phyloP scores from a whole-genome alignment of 2,329 filamentous ascomycete species.

The Ceratocystis lukuohia region DNA sequence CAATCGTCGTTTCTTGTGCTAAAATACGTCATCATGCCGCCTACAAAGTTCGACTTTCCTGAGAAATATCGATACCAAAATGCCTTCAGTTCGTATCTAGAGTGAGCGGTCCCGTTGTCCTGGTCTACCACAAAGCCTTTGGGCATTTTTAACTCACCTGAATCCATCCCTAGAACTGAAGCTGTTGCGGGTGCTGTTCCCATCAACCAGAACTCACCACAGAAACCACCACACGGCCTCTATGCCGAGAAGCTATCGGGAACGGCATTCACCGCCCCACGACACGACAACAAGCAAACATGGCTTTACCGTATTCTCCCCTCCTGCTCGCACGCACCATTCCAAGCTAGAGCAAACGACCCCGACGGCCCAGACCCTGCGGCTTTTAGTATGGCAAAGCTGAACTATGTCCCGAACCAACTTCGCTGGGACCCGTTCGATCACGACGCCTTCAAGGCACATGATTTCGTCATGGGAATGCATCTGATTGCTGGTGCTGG shows the following conservation, averaged over 20 bases:
- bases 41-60: conserved; percentile 35
- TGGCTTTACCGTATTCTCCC: conserved; percentile 61
- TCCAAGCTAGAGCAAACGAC: conserved; percentile 32
- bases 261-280: conserved; percentile 56
- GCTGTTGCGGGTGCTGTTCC: conserved; percentile 62
- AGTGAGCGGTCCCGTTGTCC: conserved; percentile 38
- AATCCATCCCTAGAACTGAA: conserved; percentile 46
- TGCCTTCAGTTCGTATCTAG: conserved; percentile 64
- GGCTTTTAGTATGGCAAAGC: conserved; percentile 28
- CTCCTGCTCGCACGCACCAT: conserved; percentile 47
- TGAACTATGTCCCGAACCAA: conserved; percentile 68
- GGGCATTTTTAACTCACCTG: neutral
- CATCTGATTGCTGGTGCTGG: conserved; percentile 64
- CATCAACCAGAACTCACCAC: conserved; percentile 65
- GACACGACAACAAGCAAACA: conserved; percentile 55
- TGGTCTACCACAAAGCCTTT: neutral
- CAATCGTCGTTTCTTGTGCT: neutral
- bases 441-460: conserved; percentile 40
- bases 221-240: conserved; percentile 63
- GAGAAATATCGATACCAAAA: conserved; percentile 62
- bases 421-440: conserved; percentile 69
- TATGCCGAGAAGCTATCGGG: conserved; percentile 71
- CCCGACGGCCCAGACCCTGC: conserved; percentile 21
- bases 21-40: conserved; percentile 30
- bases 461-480: conserved; percentile 40